Conservation (phyloP, 1,284 basidiomycete species). For the Vanrija pseudolonga region DNA sequence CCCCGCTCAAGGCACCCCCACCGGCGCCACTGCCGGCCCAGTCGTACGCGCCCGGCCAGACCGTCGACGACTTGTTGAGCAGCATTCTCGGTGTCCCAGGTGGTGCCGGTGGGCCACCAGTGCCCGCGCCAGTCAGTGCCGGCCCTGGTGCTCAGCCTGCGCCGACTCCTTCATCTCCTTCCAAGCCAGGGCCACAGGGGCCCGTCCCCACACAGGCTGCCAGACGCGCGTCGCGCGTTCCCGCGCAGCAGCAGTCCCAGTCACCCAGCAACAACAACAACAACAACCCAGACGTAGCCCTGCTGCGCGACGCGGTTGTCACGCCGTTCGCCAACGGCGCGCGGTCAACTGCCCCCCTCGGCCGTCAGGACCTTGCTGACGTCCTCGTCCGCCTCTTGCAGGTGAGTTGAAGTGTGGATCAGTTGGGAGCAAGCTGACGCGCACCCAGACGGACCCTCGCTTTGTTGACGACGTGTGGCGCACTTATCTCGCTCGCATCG, state of each 20-base stretch:
- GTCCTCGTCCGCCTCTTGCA: background rate
- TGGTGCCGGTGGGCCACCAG: background rate
- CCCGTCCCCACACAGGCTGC: background rate
- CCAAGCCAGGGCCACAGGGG: background rate
- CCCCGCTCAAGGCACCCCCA: background rate
- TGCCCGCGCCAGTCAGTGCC: background rate
- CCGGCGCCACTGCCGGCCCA: constrained; percentile 4
- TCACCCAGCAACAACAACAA: background rate
- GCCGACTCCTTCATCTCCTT: background rate
- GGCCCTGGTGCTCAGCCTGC: background rate
- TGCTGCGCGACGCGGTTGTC: background rate
- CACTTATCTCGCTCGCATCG: background rate
- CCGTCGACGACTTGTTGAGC: constrained; percentile 41
- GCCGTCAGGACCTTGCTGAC: background rate
- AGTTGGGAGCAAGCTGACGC: too few relatives aligned
- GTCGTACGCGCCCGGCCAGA: constrained; percentile 29
- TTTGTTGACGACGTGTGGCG: background rate
- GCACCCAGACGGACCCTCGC: background rate
- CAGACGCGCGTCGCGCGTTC: background rate
- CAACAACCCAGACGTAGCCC: background rate
- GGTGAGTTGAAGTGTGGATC: background rate
- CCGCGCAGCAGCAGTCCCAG: background rate
- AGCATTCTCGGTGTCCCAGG: constrained; percentile 30
- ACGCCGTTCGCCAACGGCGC: background rate
- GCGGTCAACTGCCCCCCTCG: background rate